A percentile compares a stretch with the other conserved stretches of the same genome.
Conservation (phyloP, 2,329 filamentous ascomycete species). For the Fusarium lyarnte region DNA sequence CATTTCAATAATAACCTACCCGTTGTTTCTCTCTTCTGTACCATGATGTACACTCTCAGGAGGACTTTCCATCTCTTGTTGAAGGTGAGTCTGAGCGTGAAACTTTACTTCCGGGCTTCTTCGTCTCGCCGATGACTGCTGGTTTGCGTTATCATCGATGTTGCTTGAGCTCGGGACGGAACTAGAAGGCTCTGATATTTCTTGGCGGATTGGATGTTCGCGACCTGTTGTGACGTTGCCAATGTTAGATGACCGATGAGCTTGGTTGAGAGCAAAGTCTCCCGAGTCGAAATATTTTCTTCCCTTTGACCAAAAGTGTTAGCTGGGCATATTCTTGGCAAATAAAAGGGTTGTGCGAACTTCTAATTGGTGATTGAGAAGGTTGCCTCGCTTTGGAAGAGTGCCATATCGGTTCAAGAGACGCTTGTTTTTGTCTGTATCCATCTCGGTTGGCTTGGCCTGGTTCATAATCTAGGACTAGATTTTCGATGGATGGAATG, state of each 20-base stretch:
- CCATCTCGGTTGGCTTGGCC: background rate
- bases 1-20: background rate
- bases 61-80: background rate
- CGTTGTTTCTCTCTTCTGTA: background rate
- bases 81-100: background rate
- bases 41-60: background rate
- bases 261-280: constrained; percentile 34
- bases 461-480: background rate
- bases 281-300: constrained; percentile 37
- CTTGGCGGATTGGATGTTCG: constrained; percentile 23
- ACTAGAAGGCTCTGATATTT: constrained; percentile 20
- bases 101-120: background rate
- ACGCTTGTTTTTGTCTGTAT: background rate
- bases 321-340: background rate
- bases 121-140: background rate
- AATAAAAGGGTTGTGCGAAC: background rate
- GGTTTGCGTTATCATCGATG: background rate
- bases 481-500: background rate
- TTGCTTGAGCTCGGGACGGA: constrained; percentile 33
- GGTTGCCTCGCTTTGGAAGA: constrained; percentile 12
- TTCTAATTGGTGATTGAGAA: constrained; percentile 33
- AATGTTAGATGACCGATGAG: constrained; percentile 26
- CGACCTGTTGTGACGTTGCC: constrained; percentile 24
- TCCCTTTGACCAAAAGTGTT: background rate
- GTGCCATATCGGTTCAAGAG: constrained; percentile 8